Evolutionary conservation across 805 yeast genomes (phyloP).

Genomic region (Metschnikowia rubicola): DNA sequence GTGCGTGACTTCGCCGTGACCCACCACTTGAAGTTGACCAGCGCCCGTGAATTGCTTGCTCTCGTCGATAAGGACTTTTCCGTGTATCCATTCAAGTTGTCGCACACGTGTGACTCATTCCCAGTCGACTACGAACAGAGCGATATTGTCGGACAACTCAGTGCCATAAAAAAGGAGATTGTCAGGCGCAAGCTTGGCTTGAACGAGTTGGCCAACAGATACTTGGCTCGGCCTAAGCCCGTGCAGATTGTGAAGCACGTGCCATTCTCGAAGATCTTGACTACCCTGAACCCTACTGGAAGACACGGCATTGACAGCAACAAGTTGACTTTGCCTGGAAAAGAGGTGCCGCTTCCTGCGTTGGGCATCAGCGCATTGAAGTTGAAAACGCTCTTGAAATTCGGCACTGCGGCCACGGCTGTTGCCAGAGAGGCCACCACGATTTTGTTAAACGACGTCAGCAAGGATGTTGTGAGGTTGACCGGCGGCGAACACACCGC

Average conservation of each 20-base stretch:
- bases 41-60: conserved; percentile 67
- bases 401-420: conserved; percentile 44
- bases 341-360: conserved; percentile 72
- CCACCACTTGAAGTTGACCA: conserved; percentile 70
- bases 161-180: conserved; percentile 48
- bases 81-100: conserved; percentile 88
- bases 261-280: conserved; percentile 64
- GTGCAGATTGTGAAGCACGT: conserved; percentile 69
- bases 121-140: conserved; percentile 46
- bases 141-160: conserved; percentile 39
- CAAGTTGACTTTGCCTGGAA: conserved; percentile 66
- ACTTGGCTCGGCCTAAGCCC: conserved; percentile 70
- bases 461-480: conserved; percentile 65
- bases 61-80: conserved; percentile 71
- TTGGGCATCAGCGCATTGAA: conserved; percentile 68
- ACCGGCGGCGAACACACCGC: conserved; percentile 73
- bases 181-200: conserved; percentile 69
- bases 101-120: conserved; percentile 62
- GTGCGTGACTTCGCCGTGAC: conserved; percentile 84
- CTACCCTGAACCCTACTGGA: conserved; percentile 65
- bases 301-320: conserved; percentile 62
- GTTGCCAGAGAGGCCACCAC: conserved; percentile 82
- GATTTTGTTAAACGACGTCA: conserved; percentile 50
- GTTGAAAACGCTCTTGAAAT: conserved; percentile 57
- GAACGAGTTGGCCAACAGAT: conserved; percentile 75